Conservation (phyloP, 352 stramenopile genomes). For the Thalassiosira livingstoniorum region DNA sequence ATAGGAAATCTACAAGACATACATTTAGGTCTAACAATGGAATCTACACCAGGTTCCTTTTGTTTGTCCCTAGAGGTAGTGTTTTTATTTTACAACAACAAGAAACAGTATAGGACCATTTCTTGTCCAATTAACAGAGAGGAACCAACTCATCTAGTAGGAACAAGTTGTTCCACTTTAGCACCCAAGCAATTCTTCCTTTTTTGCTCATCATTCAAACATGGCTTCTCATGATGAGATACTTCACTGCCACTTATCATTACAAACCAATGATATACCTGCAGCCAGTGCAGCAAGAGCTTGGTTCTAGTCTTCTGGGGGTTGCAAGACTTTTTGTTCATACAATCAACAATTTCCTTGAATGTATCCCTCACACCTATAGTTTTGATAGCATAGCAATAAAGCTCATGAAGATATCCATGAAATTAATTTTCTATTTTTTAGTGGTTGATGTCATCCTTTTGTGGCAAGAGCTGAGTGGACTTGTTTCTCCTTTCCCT, state of each 20-base stretch:
- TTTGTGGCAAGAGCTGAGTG: background rate
- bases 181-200: background rate
- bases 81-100: background rate
- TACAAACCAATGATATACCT: background rate
- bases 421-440: background rate
- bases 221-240: background rate
- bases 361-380: background rate
- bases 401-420: background rate
- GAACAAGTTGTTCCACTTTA: background rate
- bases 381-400: background rate
- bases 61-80: background rate
- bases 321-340: background rate
- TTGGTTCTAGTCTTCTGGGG: background rate
- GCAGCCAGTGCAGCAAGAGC: background rate
- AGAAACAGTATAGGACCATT: background rate
- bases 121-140: background rate
- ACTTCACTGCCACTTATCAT: background rate
- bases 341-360: background rate
- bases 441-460: background rate
- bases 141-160: background rate
- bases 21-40: background rate
- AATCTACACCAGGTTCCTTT: background rate
- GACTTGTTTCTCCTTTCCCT: background rate
- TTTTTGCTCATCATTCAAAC: background rate
- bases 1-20: background rate